phyloP scores from a whole-genome alignment of 805 yeast genomes.

The Danielia oregonensis region DNA sequence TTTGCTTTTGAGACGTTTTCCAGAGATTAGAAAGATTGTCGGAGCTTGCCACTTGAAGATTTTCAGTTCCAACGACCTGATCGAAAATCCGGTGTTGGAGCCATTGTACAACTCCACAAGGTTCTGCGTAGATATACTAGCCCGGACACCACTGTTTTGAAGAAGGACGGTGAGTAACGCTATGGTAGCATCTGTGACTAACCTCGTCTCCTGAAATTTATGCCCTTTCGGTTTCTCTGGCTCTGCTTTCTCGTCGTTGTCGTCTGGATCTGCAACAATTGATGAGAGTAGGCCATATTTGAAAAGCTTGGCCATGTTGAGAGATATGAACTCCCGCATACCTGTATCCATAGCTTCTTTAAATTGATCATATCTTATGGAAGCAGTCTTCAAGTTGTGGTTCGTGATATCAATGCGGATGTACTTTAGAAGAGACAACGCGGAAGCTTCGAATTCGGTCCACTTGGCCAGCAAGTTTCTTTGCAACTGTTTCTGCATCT shows the following conservation, averaged over 20 bases:
- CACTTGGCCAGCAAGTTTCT: constrained; percentile 29
- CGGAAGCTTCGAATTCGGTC: constrained; percentile 40
- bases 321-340: constrained; percentile 16
- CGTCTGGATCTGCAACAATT: constrained; percentile 1
- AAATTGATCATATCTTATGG: constrained; percentile 18
- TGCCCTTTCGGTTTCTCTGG: constrained; percentile 2
- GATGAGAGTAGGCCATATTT: constrained; percentile 27
- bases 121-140: constrained; percentile 41
- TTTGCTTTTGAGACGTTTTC: constrained; percentile 45
- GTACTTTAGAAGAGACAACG: constrained; percentile 46
- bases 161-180: constrained; percentile 37
- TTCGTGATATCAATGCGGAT: constrained; percentile 38
- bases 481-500: constrained; percentile 24
- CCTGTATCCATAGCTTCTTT: constrained; percentile 12
- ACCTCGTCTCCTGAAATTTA: constrained; percentile 26
- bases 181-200: constrained; percentile 39
- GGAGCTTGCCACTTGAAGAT: constrained; percentile 92
- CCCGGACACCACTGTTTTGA: constrained; percentile 18
- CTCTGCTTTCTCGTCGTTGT: neutral
- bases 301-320: constrained; percentile 19
- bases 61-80: constrained; percentile 79
- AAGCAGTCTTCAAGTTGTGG: constrained; percentile 13
- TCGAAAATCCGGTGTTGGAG: constrained; percentile 77
- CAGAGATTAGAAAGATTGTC: constrained; percentile 65
- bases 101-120: constrained; percentile 67